Evolutionary conservation across 176 grass and related monocot species (phyloP).

Genomic region (Eremochloa ophiuroides): DNA sequence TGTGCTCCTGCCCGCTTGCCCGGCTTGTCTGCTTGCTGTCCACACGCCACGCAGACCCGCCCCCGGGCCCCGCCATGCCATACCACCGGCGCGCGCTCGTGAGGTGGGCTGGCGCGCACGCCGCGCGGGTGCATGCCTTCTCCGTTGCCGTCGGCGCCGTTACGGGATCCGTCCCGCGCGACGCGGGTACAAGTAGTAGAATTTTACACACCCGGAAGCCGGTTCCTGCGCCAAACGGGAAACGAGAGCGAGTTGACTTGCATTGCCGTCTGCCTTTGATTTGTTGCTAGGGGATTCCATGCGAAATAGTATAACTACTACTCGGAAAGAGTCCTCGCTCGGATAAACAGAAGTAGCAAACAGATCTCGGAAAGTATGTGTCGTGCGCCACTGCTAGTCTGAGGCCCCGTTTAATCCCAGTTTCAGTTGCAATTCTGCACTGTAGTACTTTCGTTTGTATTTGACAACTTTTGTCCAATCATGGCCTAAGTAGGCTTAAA

Average conservation of each 20-base stretch:
- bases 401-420: too few species aligned
- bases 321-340: not conserved
- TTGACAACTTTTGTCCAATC: too few species aligned
- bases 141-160: conserved; percentile 26
- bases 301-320: not conserved
- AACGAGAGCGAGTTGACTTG: conserved; percentile 18
- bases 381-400: not conserved
- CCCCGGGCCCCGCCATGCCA: not conserved
- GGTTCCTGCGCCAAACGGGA: not conserved
- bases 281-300: not conserved
- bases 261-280: not conserved
- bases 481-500: too few species aligned
- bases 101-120: not conserved
- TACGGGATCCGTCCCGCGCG: not conserved
- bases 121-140: not conserved
- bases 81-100: not conserved
- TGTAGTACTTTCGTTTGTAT: too few species aligned
- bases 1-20: not conserved
- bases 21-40: conserved; percentile 40
- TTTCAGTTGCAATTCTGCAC: too few species aligned
- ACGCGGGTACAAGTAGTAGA: not conserved
- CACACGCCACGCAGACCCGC: not conserved
- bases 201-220: not conserved
- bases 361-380: not conserved
- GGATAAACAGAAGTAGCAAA: not conserved